phyloP scores from a whole-genome alignment of 2,329 filamentous ascomycete genomes.

The Colletotrichum sp. region DNA sequence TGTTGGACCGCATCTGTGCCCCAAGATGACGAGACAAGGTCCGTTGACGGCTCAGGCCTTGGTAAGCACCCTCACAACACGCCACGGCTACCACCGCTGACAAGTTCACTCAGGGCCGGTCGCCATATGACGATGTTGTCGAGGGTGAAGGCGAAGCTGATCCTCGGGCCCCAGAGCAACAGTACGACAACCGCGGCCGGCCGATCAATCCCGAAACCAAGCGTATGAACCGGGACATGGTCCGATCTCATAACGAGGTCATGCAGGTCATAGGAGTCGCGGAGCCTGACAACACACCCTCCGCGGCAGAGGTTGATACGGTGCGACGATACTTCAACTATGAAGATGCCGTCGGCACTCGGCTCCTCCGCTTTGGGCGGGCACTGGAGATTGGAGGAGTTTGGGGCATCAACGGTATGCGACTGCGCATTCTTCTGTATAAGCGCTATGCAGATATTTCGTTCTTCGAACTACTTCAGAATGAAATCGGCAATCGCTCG shows the following conservation, averaged over 20 bases:
- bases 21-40: slow-evolving; percentile 32
- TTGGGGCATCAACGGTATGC: slow-evolving; percentile 57
- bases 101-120: slow-evolving; percentile 51
- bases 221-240: slow-evolving; percentile 59
- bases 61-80: slow-evolving; percentile 37
- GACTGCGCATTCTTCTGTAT: slow-evolving; percentile 61
- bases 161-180: slow-evolving; percentile 45
- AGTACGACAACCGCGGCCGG: slow-evolving; percentile 60
- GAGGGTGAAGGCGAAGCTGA: slow-evolving; percentile 50
- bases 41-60: slow-evolving; percentile 62
- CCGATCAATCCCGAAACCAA: slow-evolving; percentile 60
- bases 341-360: slow-evolving; percentile 50
- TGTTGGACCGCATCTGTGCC: not conserved
- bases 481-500: slow-evolving; percentile 37
- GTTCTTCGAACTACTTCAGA: slow-evolving; percentile 47
- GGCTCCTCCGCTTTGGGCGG: slow-evolving; percentile 37
- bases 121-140: slow-evolving; percentile 63
- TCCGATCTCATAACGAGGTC: slow-evolving; percentile 66
- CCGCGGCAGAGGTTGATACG: slow-evolving; percentile 42
- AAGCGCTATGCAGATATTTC: slow-evolving; percentile 51
- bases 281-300: slow-evolving; percentile 54
- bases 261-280: slow-evolving; percentile 68
- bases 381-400: slow-evolving; percentile 45
- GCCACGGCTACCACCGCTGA: not conserved
- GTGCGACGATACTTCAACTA: slow-evolving; percentile 49